Evolutionary conservation across 2,329 filamentous ascomycete species (phyloP), one percentile per base, ranked within the genome.

Genomic region (Lachnellula arida): DNA sequence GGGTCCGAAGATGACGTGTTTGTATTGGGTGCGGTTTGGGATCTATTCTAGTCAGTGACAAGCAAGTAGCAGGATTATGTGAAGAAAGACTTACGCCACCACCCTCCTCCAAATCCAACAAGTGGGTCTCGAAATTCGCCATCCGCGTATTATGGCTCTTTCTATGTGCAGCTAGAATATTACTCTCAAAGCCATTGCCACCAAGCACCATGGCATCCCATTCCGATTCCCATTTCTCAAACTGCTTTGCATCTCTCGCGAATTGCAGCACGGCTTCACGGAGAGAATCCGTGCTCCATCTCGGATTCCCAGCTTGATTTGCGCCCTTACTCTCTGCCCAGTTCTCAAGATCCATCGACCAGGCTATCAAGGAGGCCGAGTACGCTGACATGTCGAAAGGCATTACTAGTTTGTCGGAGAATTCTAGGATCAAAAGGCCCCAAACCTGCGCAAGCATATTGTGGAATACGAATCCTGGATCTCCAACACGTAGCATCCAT

Each of bases 1-100:
- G 0, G 94, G 94, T 1, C 89, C 93, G 69, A 92, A 96, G 55
- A 99, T 75, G 67, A 95, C 81, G 72, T 97, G 94, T 72, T 95
- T 96, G 79, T 91, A 99, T 73, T 97, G 94, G 5, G 88, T 89
- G 61, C 93, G 86, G 65, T 90, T 90, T 40, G 89, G 89, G 4
- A 96, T 81, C 88, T 91, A 50, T 37, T 22, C 1, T 42, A 49
- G 39, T 61, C 54, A 58, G 52, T 62, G 56, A 65, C 17, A 12
- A 49, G 46, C 17, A 12, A 49, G 46, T 46, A 43, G 39, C 4
- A 15, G n/a, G 23, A 28, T 12, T 14, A 23, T 12, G 9, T 28
- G 15, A 11, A 19, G 9, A 51, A 32, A 47, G 54, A 85, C 89
- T 79, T 81, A 95, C 88, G 57, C 91, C 91, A 60, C 85, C 86